phyloP scores from a whole-genome alignment of 176 grass and related monocot genomes.

The Zoysia pacifica region DNA sequence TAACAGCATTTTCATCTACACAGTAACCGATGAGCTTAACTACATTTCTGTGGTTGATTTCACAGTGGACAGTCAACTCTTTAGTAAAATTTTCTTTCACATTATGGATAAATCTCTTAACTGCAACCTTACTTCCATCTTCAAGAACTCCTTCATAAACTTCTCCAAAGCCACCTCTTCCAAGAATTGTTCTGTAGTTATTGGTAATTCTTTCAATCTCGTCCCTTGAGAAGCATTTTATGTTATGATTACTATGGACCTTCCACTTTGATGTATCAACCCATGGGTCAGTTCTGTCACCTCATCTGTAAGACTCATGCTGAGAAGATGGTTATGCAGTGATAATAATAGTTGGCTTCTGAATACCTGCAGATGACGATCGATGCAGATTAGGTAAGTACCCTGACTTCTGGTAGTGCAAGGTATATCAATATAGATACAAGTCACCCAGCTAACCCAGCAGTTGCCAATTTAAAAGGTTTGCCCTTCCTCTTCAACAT shows the following conservation, averaged over 20 bases:
- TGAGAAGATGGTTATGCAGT: neutral
- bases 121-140: neutral
- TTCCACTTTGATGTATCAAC: neutral
- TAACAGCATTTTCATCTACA: neutral
- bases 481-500: too few relatives aligned
- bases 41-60: neutral
- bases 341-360: too few relatives aligned
- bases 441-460: too few relatives aligned
- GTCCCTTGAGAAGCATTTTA: neutral
- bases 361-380: too few relatives aligned
- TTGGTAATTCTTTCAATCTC: neutral
- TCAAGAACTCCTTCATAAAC: neutral
- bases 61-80: neutral
- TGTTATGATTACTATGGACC: neutral
- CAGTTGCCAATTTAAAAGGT: too few relatives aligned
- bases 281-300: neutral
- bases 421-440: too few relatives aligned
- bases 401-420: too few relatives aligned
- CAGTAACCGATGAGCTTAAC: neutral
- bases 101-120: neutral
- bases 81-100: neutral
- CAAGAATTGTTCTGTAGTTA: neutral
- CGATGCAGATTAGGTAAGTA: too few relatives aligned
- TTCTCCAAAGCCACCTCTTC: neutral
- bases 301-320: neutral